Evolutionary conservation across 2,329 filamentous ascomycete genomes (phyloP).

Genomic region (Coniochaeta ligniaria): DNA sequence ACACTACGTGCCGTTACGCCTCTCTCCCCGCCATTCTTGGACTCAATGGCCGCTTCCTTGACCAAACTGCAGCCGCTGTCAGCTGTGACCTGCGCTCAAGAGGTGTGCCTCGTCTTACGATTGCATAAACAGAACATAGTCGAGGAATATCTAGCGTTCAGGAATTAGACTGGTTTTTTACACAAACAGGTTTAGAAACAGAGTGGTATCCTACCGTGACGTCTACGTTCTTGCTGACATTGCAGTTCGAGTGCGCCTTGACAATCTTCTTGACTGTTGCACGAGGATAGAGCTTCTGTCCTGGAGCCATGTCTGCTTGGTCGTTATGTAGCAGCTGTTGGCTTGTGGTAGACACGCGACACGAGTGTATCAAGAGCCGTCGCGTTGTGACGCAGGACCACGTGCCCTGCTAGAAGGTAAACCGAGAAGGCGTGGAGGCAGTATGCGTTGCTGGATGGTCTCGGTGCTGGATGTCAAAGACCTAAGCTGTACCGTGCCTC

Average conservation of each 20-base stretch:
- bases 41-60: conserved; percentile 71
- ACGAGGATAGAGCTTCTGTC: conserved; percentile 75
- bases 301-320: conserved; percentile 42
- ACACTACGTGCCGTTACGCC: conserved; percentile 69
- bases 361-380: background rate
- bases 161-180: background rate
- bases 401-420: background rate
- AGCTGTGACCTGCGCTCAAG: background rate
- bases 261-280: conserved; percentile 82
- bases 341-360: background rate
- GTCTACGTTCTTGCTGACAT: conserved; percentile 78
- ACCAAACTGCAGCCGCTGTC: conserved; percentile 50
- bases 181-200: background rate
- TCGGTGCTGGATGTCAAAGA: background rate
- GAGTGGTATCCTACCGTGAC: conserved; percentile 54
- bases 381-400: background rate
- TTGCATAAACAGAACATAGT: conserved; percentile 78
- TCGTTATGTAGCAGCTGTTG: background rate
- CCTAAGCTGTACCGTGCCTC: background rate
- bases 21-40: conserved; percentile 67
- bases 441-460: background rate
- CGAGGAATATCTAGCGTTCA: conserved; percentile 64
- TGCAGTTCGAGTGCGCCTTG: conserved; percentile 78
- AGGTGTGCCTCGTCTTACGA: conserved; percentile 30
- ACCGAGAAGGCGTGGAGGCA: too few species aligned